Base-by-base conservation (phyloP, 2,329 filamentous ascomycete species). In the Epichloe uncinata region DNA sequence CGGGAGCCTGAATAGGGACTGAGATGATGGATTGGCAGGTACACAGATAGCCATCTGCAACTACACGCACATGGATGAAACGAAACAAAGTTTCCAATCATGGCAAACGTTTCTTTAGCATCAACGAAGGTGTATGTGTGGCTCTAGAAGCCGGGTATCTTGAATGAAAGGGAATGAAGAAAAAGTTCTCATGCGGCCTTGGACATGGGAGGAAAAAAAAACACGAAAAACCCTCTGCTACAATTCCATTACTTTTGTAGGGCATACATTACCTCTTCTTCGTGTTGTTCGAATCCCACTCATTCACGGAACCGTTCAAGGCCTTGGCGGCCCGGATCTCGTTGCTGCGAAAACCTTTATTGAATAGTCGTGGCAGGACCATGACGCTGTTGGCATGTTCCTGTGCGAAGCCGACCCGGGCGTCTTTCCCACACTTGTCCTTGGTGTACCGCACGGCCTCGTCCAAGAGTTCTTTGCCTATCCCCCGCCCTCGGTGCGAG, bases 381-480 rank as follows among this genome's bases (percentile, higher is more conserved):
- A 77, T 75, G 52, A 68, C 67, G 55, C 81, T 80, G 74, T 91
- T 88, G 42, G 86, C 87, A 70, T 95, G 88, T 55, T 85, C 79
- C 48, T 74, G 70, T 6, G 84, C 85, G 63, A 95, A 94, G 2
- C 82, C 79, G 47, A 90, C 71, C 51, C 80, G 73, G 2, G 78
- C 79, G 35, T 79, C 81, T 52, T 77, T 77, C 41, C 86, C 85
- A 51, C 84, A 84, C 60, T 76, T 78, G 64, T 82, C 80, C 57
- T 77, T 77, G 52, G 84, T 83, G 49, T 84, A 64, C 50, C 74
- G 73, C 2, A 90, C 81, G 2, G 85, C 87, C 57, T 86, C 84
- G 56, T 84, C 77, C 45, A 95, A 71, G 58, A 95, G 67, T 34
- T 81, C 82, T 40, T 71, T 74, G 3, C 88, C 89, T 22, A 94